Evolutionary conservation across 805 yeast species (phyloP), one percentile per base, ranked within the genome.

Genomic region (Ogataea sp.): DNA sequence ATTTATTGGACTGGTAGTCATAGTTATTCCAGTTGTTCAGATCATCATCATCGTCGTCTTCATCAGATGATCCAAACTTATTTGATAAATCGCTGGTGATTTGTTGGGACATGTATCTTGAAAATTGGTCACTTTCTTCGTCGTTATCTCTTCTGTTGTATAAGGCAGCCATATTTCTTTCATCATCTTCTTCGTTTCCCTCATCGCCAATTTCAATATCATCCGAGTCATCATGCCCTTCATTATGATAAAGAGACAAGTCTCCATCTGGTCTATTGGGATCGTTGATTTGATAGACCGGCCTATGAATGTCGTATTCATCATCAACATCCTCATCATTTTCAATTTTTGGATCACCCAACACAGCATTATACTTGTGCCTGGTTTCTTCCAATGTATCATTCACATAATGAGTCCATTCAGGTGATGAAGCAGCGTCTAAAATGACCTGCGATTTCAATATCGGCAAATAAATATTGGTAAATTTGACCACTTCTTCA

Each of bases 401-500:
- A 43, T 80, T 81, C 8, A 87, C 95, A 58, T 90, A 93, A 35
- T 76, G 70, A 38, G 76, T 77, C 97, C 97, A 89, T 11, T 69
- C 74, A 4, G 67, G 68, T 8, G 75, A 75, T 39, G 73, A 54
- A 5, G 70, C 68, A 3, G 73, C 70, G 10, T 65, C 69, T 13
- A 70, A 71, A 17, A 79, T 75, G 5, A 65, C 53, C 3, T 74
- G 71, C 2, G 83, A 71, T 13, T 79, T 70, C 20, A 75, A 59
- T 44, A 76, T 83, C 7, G 82, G 78, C 29, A 78, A 68, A 49
- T 75, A 76, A 15, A 77, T 58, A n/a, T 71, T 68, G 8, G 67
- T 63, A 58, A 93, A 93, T 57, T 93, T 93, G 36, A 88, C 96
- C 34, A 93, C 88, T 58, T 93, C 98, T 58, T 93, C 98, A 38